phyloP scores from a whole-genome alignment of 1,284 basidiomycete species.

The Golubevia sp. region DNA sequence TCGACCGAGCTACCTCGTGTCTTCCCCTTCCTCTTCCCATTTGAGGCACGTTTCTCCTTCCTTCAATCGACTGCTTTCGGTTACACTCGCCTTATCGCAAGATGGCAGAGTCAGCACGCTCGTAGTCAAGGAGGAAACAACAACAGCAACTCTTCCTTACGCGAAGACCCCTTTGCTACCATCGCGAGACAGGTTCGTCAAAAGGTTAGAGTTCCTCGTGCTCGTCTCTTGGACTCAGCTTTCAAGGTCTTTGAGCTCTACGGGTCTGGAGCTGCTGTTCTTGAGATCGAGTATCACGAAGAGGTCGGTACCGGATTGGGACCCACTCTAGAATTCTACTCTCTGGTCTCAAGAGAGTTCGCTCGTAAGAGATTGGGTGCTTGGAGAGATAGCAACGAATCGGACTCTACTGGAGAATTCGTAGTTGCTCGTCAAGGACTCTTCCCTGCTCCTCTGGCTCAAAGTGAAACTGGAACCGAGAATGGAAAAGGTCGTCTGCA shows the following conservation, averaged over 20 bases:
- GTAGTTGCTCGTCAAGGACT: slow-evolving; percentile 37
- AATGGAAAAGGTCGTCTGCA: slow-evolving; percentile 16
- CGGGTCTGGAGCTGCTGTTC: slow-evolving; percentile 42
- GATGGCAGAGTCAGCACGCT: slow-evolving; percentile 43
- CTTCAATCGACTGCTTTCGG: slow-evolving; percentile 56
- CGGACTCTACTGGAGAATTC: slow-evolving; percentile 19
- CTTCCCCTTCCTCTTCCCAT: slow-evolving; percentile 57
- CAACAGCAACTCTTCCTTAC: slow-evolving; percentile 17
- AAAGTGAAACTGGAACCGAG: neutral
- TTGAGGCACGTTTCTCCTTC: slow-evolving; percentile 54
- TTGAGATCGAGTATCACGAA: slow-evolving; percentile 61
- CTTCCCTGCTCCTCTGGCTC: slow-evolving; percentile 35
- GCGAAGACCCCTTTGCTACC: slow-evolving; percentile 43
- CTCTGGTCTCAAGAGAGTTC: slow-evolving; percentile 55
- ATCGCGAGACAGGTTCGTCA: slow-evolving; percentile 49
- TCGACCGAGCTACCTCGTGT: slow-evolving; percentile 39
- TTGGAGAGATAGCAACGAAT: slow-evolving; percentile 38
- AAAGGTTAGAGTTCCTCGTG: slow-evolving; percentile 57
- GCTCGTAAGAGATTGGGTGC: slow-evolving; percentile 41
- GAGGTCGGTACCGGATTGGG: slow-evolving; percentile 60
- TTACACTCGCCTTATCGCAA: slow-evolving; percentile 48
- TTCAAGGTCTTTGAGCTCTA: slow-evolving; percentile 59
- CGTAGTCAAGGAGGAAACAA: slow-evolving; percentile 26
- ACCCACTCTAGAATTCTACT: slow-evolving; percentile 60
- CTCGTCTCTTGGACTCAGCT: slow-evolving; percentile 51